phyloP scores from a whole-genome alignment of 2,329 filamentous ascomycete species.

The Botrytis cinerea region DNA sequence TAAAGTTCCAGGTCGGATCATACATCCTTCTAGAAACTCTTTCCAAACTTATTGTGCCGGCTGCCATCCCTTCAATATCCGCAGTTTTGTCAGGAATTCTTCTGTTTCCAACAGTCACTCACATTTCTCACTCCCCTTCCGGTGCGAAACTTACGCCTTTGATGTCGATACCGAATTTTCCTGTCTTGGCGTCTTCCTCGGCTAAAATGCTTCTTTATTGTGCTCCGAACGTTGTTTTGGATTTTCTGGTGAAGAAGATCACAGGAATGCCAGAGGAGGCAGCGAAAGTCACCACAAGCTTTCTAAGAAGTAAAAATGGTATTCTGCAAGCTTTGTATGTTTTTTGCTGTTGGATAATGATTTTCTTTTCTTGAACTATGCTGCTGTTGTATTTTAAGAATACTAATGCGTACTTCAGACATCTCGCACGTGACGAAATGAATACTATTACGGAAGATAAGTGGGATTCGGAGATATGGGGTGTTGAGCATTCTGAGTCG shows the following conservation, averaged over 20 bases:
- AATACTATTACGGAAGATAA: constrained; percentile 57
- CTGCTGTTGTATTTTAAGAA: neutral
- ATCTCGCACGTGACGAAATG: constrained; percentile 62
- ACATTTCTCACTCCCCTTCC: constrained; percentile 64
- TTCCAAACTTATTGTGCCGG: constrained; percentile 42
- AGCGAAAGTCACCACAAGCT: constrained; percentile 53
- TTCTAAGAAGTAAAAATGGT: constrained; percentile 58
- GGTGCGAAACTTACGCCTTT: constrained; percentile 55
- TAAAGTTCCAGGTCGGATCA: constrained; percentile 50
- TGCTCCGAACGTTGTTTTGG: constrained; percentile 46
- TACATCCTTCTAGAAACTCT: constrained; percentile 73
- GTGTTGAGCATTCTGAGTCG: constrained; percentile 43
- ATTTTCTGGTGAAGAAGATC: constrained; percentile 47
- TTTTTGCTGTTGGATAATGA: neutral
- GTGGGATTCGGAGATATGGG: constrained; percentile 64
- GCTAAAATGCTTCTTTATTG: constrained; percentile 45
- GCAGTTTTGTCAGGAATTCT: constrained; percentile 53
- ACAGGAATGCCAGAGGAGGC: constrained; percentile 53
- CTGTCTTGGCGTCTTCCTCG: constrained; percentile 30
- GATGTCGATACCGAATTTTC: constrained; percentile 42
- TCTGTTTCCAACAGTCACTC: constrained; percentile 73
- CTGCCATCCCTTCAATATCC: constrained; percentile 35
- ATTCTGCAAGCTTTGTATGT: constrained; percentile 57
- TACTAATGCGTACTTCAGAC: constrained; percentile 33
- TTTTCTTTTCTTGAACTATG: too few species aligned